phyloP scores from a whole-genome alignment of 768 basidiomycete species.

The Epithele typhae region DNA sequence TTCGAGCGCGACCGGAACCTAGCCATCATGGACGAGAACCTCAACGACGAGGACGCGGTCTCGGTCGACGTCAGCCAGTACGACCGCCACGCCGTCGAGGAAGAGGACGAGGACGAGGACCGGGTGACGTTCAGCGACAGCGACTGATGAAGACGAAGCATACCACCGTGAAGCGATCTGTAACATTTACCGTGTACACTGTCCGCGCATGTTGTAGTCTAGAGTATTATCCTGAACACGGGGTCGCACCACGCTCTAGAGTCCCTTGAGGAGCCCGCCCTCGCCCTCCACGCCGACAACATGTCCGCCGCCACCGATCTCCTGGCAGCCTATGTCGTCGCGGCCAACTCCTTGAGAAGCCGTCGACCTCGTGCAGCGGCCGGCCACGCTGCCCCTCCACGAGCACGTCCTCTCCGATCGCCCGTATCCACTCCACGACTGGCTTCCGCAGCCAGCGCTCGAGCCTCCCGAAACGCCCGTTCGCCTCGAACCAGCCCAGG shows the following conservation, averaged over 20 bases:
- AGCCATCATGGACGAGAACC: constrained; percentile 65
- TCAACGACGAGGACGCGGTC: constrained; percentile 81
- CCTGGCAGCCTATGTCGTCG: constrained; percentile 54
- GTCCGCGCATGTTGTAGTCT: constrained; percentile 11
- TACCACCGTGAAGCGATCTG: constrained; percentile 1
- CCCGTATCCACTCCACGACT: constrained; percentile 66
- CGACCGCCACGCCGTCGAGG: constrained; percentile 54
- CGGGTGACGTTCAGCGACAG: constrained; percentile 80
- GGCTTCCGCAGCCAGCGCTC: constrained; percentile 67
- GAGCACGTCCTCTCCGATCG: constrained; percentile 50
- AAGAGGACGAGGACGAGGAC: constrained; percentile 64
- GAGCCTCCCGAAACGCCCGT: constrained; percentile 10
- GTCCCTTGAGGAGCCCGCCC: constrained; percentile 55
- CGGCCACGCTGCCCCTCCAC: constrained; percentile 28
- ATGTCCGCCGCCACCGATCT: constrained; percentile 47
- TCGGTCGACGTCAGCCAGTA: constrained; percentile 91
- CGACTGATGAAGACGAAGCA: constrained; percentile 43
- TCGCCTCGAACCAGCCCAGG: constrained; percentile 74
- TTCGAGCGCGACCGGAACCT: constrained; percentile 82
- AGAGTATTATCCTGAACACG: constrained; percentile 4
- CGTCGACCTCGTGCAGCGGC: constrained; percentile 47
- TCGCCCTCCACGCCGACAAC: constrained; percentile 51
- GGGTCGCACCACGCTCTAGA: constrained; percentile 35
- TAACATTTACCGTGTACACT: constrained; percentile 1
- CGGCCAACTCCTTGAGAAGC: constrained; percentile 58